Evolutionary conservation across 1,284 basidiomycete genomes (phyloP).

Genomic region (Hymenochaete sp.): DNA sequence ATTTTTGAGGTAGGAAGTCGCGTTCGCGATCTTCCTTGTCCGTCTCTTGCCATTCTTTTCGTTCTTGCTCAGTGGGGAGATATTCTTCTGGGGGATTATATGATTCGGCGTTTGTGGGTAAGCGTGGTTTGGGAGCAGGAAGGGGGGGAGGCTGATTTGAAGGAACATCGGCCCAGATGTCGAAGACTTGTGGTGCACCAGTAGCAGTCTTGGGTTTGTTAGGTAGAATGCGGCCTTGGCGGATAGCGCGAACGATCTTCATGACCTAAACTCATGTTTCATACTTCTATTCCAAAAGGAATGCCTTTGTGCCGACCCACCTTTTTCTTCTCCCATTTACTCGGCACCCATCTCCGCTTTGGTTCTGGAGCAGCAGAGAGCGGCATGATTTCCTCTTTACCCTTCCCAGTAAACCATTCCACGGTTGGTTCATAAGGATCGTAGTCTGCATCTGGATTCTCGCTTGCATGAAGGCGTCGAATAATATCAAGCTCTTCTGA

Average conservation of each 20-base stretch:
- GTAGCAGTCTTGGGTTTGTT: constrained; percentile 74
- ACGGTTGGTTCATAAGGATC: constrained; percentile 90
- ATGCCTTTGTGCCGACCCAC: constrained; percentile 42
- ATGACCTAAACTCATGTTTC: constrained; percentile 64
- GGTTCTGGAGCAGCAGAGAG: constrained; percentile 89
- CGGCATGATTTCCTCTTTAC: constrained; percentile 91
- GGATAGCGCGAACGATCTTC: constrained; percentile 99
- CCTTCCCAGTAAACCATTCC: constrained; percentile 97
- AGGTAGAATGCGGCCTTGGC: constrained; percentile 88
- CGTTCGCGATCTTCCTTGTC: constrained; percentile 90
- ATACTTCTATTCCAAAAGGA: neutral
- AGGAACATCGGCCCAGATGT: constrained; percentile 80
- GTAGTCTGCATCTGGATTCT: constrained; percentile 86
- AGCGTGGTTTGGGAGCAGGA: constrained; percentile 85
- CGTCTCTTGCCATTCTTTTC: constrained; percentile 73
- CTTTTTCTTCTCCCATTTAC: constrained; percentile 99
- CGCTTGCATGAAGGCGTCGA: constrained; percentile 77
- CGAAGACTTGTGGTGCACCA: constrained; percentile 73
- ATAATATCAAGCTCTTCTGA: constrained; percentile 95
- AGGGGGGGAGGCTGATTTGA: constrained; percentile 69
- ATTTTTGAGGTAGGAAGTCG: constrained; percentile 86
- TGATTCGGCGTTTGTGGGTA: constrained; percentile 90
- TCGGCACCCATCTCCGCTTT: constrained; percentile 93
- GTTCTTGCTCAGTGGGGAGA: constrained; percentile 83
- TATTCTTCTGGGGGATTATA: constrained; percentile 99